These are phyloP conservation scores for Diutina sp. DNA, from an alignment of 1,139 yeast species.

Conservation along the genomic window DNA sequence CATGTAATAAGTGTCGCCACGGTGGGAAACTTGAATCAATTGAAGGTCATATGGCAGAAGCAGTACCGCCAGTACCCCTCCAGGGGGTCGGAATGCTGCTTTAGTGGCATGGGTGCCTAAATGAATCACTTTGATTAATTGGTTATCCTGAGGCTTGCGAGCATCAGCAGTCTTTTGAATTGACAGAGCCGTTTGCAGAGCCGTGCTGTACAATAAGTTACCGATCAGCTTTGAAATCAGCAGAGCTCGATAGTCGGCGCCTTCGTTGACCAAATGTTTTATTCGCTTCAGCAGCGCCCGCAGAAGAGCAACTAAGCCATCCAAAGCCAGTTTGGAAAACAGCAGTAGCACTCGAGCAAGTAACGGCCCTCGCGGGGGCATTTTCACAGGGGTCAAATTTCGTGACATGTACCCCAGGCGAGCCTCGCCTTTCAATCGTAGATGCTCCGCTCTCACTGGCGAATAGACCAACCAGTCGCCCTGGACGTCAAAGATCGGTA, in stretches of 20 bases:
- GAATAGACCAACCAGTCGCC: conserved; percentile 41
- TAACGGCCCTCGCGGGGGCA: conserved; percentile 34
- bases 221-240: conserved; percentile 21
- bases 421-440: neutral
- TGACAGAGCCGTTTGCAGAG: conserved; percentile 13
- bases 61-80: conserved; percentile 49
- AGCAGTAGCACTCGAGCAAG: conserved; percentile 33
- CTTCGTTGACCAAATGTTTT: conserved; percentile 9
- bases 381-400: conserved; percentile 24
- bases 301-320: conserved; percentile 37
- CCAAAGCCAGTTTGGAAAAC: conserved; percentile 40
- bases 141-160: conserved; percentile 14
- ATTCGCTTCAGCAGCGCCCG: conserved; percentile 34
- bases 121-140: conserved; percentile 32
- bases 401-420: neutral
- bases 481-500: conserved; percentile 35
- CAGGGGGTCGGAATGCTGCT: conserved; percentile 43
- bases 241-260: conserved; percentile 9
- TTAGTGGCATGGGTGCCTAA: conserved; percentile 28
- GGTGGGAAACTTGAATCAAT: conserved; percentile 32
- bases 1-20: conserved; percentile 53
- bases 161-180: conserved; percentile 16
- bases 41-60: conserved; percentile 53
- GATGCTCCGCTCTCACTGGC: conserved; percentile 24
- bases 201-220: conserved; percentile 20